phyloP scores from a whole-genome alignment of 2,329 filamentous ascomycete genomes.

The Periglandula ipomoeae region DNA sequence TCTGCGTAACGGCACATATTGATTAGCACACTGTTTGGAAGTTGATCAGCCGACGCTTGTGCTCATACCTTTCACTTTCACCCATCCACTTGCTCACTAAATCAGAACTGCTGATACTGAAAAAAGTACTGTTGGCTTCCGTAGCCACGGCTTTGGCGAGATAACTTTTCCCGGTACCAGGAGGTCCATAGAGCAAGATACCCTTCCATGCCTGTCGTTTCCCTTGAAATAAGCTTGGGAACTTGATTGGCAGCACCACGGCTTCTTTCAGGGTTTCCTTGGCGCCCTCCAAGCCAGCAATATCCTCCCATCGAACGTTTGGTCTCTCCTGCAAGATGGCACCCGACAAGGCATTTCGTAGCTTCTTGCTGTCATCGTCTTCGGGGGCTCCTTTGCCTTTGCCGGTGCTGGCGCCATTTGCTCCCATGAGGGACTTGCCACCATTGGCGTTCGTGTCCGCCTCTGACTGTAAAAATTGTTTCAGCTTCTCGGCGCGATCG shows the following conservation, averaged over 20 bases:
- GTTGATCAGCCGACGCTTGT: too few species aligned
- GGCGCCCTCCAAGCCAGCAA: conserved; percentile 84
- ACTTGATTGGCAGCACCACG: conserved; percentile 95
- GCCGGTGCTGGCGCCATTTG: conserved; percentile 58
- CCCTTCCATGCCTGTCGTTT: conserved; percentile 98
- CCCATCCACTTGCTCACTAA: conserved; percentile 99
- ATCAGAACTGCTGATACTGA: conserved; percentile 95
- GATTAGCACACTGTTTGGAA: conserved; percentile 9
- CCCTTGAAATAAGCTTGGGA: conserved; percentile 90
- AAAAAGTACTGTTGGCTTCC: conserved; percentile 97
- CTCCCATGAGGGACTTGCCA: conserved; percentile 53
- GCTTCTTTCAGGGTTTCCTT: conserved; percentile 98
- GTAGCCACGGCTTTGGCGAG: conserved; percentile 95
- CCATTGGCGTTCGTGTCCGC: conserved; percentile 59
- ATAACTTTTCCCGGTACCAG: conserved; percentile 96
- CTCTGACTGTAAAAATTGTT: conserved; percentile 76
- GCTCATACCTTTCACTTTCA: conserved; percentile 79
- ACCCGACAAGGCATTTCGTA: conserved; percentile 80
- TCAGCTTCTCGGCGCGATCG: conserved; percentile 97
- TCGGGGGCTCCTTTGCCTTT: conserved; percentile 56
- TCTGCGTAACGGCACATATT: conserved; percentile 33
- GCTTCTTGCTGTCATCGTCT: conserved; percentile 91
- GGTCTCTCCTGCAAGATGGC: conserved; percentile 93
- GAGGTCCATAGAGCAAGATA: conserved; percentile 90
- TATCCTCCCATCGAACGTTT: conserved; percentile 96